These are phyloP conservation scores for Rossbeevera mucosa DNA, from an alignment of 768 basidiomycete genomes.

Conservation along the genomic window DNA sequence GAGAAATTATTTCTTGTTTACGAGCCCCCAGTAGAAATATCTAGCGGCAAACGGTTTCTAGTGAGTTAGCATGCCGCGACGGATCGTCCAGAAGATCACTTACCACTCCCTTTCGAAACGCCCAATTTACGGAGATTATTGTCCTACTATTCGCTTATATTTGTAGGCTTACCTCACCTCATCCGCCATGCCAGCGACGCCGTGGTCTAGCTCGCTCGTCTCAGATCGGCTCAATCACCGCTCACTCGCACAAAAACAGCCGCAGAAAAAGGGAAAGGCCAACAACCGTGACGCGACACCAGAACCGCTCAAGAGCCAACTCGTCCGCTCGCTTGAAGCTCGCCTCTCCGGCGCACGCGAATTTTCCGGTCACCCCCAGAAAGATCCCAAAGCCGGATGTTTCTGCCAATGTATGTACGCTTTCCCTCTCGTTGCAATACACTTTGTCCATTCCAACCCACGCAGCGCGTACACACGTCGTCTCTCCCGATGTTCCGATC, in stretches of 20 bases:
- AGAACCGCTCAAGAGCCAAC: slow-evolving; percentile 43
- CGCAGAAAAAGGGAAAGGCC: slow-evolving; percentile 31
- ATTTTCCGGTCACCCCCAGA: slow-evolving; percentile 30
- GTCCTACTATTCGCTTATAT: no score
- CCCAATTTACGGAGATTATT: no score
- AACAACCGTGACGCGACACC: slow-evolving; percentile 36
- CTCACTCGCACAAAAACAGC: slow-evolving; percentile 13
- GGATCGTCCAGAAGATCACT: neutral
- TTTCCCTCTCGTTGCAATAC: neutral
- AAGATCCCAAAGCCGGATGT: slow-evolving; percentile 61
- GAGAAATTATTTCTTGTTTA: no score
- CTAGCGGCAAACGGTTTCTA: neutral
- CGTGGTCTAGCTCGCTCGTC: slow-evolving; percentile 37
- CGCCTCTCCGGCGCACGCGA: slow-evolving; percentile 39
- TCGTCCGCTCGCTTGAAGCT: slow-evolving; percentile 44
- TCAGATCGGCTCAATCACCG: slow-evolving; percentile 50
- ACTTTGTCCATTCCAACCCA: neutral
- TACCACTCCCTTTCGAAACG: no score
- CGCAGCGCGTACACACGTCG: slow-evolving; percentile 53
- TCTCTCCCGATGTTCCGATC: slow-evolving; percentile 54
- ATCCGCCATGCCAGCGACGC: neutral
- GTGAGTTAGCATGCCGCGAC: neutral
- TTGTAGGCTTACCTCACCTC: no score
- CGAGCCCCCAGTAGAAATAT: no score
- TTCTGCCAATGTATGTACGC: slow-evolving; percentile 53